Percentiles rank a stretch among this genome's conserved stretches.
Evolutionary conservation across 768 basidiomycete genomes (phyloP).

Genomic region (Trametes coccinea): DNA sequence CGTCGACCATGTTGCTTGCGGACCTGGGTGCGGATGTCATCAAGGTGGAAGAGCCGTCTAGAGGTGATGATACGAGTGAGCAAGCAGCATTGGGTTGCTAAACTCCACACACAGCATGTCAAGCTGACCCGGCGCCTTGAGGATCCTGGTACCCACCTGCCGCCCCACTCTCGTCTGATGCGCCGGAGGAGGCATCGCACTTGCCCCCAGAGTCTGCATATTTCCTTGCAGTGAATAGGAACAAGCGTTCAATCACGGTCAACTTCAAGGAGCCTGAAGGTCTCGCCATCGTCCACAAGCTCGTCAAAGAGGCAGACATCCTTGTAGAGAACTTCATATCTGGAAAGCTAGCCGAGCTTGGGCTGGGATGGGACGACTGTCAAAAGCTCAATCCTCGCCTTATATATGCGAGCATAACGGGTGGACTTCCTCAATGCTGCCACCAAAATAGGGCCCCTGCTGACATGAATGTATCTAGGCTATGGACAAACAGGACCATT

Average conservation of each 20-base stretch:
- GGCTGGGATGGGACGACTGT: constrained; percentile 86
- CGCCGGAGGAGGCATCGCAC: constrained; percentile 54
- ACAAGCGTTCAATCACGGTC: constrained; percentile 86
- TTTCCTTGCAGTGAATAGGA: constrained; percentile 85
- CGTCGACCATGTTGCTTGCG: constrained; percentile 90
- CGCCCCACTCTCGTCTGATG: constrained; percentile 41
- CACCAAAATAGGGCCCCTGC: neutral
- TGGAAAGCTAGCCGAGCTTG: constrained; percentile 82
- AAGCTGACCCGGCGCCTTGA: constrained; percentile 29
- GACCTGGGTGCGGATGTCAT: constrained; percentile 91
- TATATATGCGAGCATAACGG: constrained; percentile 89
- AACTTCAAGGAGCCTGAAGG: constrained; percentile 84
- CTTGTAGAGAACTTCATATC: constrained; percentile 88
- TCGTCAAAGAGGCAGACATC: constrained; percentile 77
- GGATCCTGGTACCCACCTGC: constrained; percentile 67
- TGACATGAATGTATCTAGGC: constrained; percentile 39
- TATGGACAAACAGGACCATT: constrained; percentile 92
- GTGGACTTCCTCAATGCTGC: constrained; percentile 39
- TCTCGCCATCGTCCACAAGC: constrained; percentile 66
- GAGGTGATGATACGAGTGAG: constrained; percentile 89
- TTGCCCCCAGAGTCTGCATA: constrained; percentile 91
- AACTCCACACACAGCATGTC: constrained; percentile 18
- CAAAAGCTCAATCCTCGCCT: constrained; percentile 72
- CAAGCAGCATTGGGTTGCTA: constrained; percentile 20
- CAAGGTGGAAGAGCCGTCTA: constrained; percentile 80